Percentiles rank a stretch among this genome's conserved stretches.
phyloP scores from a whole-genome alignment of 2,329 filamentous ascomycete genomes.

The Pseudogymnoascus sp. region DNA sequence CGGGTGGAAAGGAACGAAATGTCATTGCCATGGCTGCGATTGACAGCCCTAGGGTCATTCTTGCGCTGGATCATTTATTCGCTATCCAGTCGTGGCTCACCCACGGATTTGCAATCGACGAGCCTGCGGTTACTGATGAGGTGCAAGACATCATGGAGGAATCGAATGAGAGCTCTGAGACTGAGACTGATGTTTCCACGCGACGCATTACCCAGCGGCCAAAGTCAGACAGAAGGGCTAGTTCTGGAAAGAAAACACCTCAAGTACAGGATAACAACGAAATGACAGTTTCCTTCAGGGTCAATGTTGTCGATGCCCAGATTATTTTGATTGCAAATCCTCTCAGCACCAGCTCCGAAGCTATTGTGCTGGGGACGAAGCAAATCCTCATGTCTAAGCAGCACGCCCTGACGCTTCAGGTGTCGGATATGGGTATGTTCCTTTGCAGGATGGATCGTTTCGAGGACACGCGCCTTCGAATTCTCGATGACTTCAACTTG shows the following conservation, averaged over 20 bases:
- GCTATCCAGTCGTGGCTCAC: slow-evolving; percentile 78
- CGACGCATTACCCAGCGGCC: background rate
- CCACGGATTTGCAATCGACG: slow-evolving; percentile 61
- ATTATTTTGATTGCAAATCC: slow-evolving; percentile 96
- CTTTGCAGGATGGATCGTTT: slow-evolving; percentile 97
- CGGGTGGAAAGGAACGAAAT: slow-evolving; percentile 71
- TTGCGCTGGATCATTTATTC: slow-evolving; percentile 92
- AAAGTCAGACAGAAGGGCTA: background rate
- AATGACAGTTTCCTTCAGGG: slow-evolving; percentile 77
- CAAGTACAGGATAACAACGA: background rate
- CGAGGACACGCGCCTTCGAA: slow-evolving; percentile 79
- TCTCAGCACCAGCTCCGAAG: slow-evolving; percentile 80
- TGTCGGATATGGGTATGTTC: slow-evolving; percentile 96
- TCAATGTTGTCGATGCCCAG: slow-evolving; percentile 94
- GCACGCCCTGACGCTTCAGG: slow-evolving; percentile 85
- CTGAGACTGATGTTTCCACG: slow-evolving; percentile 41
- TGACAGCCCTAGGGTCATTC: slow-evolving; percentile 89
- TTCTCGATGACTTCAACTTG: slow-evolving; percentile 93
- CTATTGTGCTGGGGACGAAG: slow-evolving; percentile 90
- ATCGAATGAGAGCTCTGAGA: slow-evolving; percentile 51
- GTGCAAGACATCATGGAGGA: slow-evolving; percentile 46
- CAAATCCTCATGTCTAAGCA: slow-evolving; percentile 90
- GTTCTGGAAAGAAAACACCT: background rate
- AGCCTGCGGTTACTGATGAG: slow-evolving; percentile 43
- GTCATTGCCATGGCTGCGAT: slow-evolving; percentile 88